A percentile compares a stretch with the other conserved stretches of the same genome.
These are phyloP conservation scores for Tephrocybe rancida DNA, from an alignment of 768 basidiomycete genomes.

Conservation along the genomic window DNA sequence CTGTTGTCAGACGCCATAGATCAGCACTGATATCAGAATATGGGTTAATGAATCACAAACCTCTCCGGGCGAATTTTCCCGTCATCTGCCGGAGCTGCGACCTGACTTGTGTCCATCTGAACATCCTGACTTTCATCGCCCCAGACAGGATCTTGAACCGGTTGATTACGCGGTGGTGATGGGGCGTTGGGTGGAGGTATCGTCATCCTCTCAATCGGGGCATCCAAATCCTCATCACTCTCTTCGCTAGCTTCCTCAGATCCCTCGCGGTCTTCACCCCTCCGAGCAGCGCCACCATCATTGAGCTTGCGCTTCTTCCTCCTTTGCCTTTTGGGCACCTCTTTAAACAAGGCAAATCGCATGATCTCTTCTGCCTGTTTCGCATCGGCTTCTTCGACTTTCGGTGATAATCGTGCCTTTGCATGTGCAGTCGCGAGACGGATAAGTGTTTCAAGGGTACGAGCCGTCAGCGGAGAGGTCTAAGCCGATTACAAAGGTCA, in stretches of 20 bases:
- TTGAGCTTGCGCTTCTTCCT: slow-evolving; percentile 89
- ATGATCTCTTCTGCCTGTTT: slow-evolving; percentile 92
- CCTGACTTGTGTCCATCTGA: slow-evolving; percentile 56
- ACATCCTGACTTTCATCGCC: slow-evolving; percentile 69
- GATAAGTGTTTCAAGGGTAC: slow-evolving; percentile 97
- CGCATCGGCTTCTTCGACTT: slow-evolving; percentile 86
- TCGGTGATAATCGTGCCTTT: slow-evolving; percentile 86
- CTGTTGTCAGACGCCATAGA: slow-evolving; percentile 41
- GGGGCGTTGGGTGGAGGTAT: slow-evolving; percentile 37
- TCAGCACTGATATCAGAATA: slow-evolving; percentile 6
- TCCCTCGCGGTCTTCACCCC: slow-evolving; percentile 44
- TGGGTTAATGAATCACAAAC: slow-evolving; percentile 42
- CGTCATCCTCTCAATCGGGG: slow-evolving; percentile 50
- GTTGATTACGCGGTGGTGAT: slow-evolving; percentile 27
- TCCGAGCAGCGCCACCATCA: slow-evolving; percentile 56
- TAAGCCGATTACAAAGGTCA: slow-evolving; percentile 33
- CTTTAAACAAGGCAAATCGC: slow-evolving; percentile 96
- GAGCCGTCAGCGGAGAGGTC: slow-evolving; percentile 97
- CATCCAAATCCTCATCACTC: slow-evolving; percentile 43
- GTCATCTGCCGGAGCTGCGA: slow-evolving; percentile 35
- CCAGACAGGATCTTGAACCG: slow-evolving; percentile 62
- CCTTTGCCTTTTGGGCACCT: slow-evolving; percentile 83
- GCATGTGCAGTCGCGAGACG: slow-evolving; percentile 98
- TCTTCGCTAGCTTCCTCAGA: slow-evolving; percentile 60
- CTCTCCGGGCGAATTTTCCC: slow-evolving; percentile 56